Percentiles rank a stretch among this genome's conserved stretches.
phyloP scores from a whole-genome alignment of 2,329 filamentous ascomycete genomes.

The Dendrostoma leiphaemia region DNA sequence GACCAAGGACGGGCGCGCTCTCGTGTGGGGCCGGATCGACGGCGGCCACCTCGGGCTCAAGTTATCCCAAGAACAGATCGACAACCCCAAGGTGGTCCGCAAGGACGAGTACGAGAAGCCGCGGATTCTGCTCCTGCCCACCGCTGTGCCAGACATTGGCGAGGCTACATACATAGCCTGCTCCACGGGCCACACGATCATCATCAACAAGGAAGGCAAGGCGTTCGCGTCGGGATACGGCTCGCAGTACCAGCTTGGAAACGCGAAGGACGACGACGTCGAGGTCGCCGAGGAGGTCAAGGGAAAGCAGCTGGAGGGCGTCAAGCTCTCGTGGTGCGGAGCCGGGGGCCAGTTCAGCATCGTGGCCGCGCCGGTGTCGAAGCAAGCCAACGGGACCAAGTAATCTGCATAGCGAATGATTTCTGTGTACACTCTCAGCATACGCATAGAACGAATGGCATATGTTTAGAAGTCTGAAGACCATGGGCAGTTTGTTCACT shows the following conservation, averaged over 20 bases:
- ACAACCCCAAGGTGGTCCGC: constrained; percentile 44
- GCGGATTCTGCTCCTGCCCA: constrained; percentile 61
- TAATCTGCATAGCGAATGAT: constrained; percentile 15
- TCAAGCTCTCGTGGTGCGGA: constrained; percentile 59
- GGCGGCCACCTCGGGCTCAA: constrained; percentile 43
- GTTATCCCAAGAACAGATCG: constrained; percentile 43
- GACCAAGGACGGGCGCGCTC: constrained; percentile 31
- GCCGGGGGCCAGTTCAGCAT: constrained; percentile 59
- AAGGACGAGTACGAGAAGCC: constrained; percentile 54
- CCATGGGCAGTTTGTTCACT: too few species aligned
- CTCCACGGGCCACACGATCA: constrained; percentile 63
- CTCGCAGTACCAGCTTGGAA: constrained; percentile 65
- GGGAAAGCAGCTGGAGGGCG: constrained; percentile 37
- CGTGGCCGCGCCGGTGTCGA: constrained; percentile 18
- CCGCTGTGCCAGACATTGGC: constrained; percentile 50
- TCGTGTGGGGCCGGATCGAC: constrained; percentile 39
- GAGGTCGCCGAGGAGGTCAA: constrained; percentile 60
- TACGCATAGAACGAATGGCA: too few species aligned
- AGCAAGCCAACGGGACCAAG: constrained; percentile 5
- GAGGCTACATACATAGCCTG: constrained; percentile 45
- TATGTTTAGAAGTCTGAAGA: too few species aligned
- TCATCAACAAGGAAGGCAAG: constrained; percentile 55
- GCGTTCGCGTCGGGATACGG: constrained; percentile 69
- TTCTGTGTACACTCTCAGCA: too few species aligned
- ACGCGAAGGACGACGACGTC: constrained; percentile 61